Evolutionary conservation across 345 rosid genomes (phyloP).

Genomic region (Eucalyptus brandiana): DNA sequence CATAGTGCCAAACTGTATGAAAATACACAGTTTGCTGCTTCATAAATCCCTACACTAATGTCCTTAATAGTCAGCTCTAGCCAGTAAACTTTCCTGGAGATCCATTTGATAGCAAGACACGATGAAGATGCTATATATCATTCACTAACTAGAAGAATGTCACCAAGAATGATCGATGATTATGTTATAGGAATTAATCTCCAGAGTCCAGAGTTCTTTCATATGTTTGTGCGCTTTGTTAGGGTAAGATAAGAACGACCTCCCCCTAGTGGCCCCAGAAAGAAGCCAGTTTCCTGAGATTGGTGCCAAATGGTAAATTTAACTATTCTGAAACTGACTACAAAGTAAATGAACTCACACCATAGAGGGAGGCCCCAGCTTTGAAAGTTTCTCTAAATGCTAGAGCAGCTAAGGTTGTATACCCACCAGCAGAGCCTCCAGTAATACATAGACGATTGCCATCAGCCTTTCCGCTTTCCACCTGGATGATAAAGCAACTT

Average conservation of each 20-base stretch:
- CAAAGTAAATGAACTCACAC: conserved; percentile 38
- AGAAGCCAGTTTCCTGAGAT: not conserved
- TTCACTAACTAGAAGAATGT: not conserved
- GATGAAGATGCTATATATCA: not conserved
- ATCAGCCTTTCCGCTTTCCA: conserved; percentile 70
- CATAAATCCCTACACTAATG: not conserved
- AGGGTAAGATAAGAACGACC: not conserved
- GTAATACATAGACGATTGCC: conserved; percentile 76
- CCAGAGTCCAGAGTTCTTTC: not conserved
- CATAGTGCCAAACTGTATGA: not conserved
- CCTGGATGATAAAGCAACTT: conserved; percentile 24
- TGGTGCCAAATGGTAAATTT: not conserved
- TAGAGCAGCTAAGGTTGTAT: conserved; percentile 89
- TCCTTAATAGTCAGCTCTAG: not conserved
- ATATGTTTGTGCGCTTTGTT: not conserved
- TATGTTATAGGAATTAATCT: not conserved
- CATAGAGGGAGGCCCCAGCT: conserved; percentile 91
- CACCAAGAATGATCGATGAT: not conserved
- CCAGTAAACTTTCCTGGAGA: not conserved
- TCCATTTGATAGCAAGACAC: not conserved
- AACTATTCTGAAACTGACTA: not conserved
- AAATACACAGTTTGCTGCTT: not conserved
- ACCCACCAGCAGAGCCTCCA: conserved; percentile 98
- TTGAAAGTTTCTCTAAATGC: conserved; percentile 81
- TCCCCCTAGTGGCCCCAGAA: not conserved